These are phyloP conservation scores for Cladophialophora carrionii DNA, from an alignment of 2,329 filamentous ascomycete genomes.

Conservation along the genomic window DNA sequence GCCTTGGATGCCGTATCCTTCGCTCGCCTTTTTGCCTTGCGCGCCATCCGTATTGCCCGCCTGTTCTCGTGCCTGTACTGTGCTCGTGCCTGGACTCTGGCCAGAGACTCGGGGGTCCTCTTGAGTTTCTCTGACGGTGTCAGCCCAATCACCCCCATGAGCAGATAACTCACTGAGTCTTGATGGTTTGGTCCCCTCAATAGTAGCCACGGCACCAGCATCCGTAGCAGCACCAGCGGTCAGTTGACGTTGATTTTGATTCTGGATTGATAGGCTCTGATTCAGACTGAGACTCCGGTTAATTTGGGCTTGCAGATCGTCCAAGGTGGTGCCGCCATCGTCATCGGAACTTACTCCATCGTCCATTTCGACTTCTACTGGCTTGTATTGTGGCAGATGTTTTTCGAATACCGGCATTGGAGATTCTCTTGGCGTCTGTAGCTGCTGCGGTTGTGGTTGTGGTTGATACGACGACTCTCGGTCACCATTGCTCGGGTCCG, in stretches of 20 bases:
- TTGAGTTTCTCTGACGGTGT: constrained; percentile 1
- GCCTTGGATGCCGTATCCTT: neutral
- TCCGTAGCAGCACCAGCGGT: constrained; percentile 8
- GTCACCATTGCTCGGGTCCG: constrained; percentile 13
- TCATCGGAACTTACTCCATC: constrained; percentile 10
- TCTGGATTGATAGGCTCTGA: constrained; percentile 2
- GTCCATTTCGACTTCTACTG: constrained; percentile 1
- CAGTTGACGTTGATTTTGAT: neutral
- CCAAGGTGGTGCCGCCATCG: constrained; percentile 3
- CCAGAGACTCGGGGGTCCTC: neutral
- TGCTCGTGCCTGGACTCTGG: neutral
- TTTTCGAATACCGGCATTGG: neutral
- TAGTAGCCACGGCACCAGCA: constrained; percentile 10
- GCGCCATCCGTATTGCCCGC: neutral
- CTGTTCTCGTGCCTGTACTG: neutral
- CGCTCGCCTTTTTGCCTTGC: neutral
- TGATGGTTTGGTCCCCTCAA: neutral
- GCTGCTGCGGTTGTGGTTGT: constrained; percentile 3
- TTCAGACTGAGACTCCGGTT: constrained; percentile 17
- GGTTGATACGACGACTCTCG: constrained; percentile 4
- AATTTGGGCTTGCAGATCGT: constrained; percentile 23
- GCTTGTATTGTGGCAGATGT: neutral
- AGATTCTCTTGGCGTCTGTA: constrained; percentile 12
- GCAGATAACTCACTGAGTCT: constrained; percentile 25
- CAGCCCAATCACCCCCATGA: constrained; percentile 10